A percentile compares a stretch with the other conserved stretches of the same genome.
phyloP scores from a whole-genome alignment of 2,329 filamentous ascomycete genomes.

The Cryphonectria japonica region DNA sequence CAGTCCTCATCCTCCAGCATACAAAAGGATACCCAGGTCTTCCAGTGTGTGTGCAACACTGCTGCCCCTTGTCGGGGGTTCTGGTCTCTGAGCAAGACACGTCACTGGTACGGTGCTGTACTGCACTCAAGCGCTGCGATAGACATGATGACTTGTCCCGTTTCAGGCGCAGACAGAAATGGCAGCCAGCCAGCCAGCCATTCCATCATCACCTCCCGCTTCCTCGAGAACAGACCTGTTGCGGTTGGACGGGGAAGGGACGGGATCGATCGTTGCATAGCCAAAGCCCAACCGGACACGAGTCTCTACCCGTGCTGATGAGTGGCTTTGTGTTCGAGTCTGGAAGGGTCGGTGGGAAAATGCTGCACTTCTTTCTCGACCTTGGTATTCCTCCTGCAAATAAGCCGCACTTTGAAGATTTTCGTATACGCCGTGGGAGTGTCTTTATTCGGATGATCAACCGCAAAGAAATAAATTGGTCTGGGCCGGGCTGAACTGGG shows the following conservation, averaged over 20 bases:
- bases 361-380: neutral
- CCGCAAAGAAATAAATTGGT: neutral
- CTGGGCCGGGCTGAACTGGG: neutral
- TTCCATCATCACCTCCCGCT: neutral
- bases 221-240: neutral
- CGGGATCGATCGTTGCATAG: neutral
- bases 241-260: neutral
- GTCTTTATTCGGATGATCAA: neutral
- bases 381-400: no score
- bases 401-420: neutral
- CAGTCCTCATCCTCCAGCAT: neutral
- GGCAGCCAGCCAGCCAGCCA: neutral
- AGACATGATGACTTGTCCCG: conserved; percentile 3
- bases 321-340: neutral
- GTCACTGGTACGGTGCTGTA: neutral
- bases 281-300: neutral
- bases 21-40: neutral
- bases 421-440: neutral
- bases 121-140: neutral
- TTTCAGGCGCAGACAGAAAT: conserved; percentile 4
- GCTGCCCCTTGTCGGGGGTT: neutral
- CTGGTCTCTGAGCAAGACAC: conserved; percentile 5
- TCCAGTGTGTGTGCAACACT: neutral
- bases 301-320: neutral
- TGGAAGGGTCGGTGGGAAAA: neutral